Evolutionary conservation across 495 filamentous ascomycete species (phyloP).

Genomic region (Podospora australis): DNA sequence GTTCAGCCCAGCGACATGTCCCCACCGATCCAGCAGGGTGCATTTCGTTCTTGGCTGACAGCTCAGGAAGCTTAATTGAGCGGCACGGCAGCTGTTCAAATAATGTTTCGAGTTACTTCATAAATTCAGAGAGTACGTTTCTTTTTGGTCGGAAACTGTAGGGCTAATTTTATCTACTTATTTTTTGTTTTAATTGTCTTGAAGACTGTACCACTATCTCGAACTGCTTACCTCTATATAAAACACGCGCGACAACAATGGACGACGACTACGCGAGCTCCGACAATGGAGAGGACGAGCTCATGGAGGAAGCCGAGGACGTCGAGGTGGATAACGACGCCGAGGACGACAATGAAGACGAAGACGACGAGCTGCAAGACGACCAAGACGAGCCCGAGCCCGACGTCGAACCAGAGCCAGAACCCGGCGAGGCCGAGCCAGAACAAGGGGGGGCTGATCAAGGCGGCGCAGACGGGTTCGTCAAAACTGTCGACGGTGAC

Average conservation of each 20-base stretch:
- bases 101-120: too few relatives aligned
- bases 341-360: constrained; percentile 50
- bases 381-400: constrained; percentile 43
- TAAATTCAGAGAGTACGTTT: too few relatives aligned
- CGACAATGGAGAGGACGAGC: constrained; percentile 60
- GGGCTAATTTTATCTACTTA: background rate
- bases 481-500: too few relatives aligned
- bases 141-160: too few relatives aligned
- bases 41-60: too few relatives aligned
- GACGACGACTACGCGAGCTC: constrained; percentile 45
- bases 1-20: too few relatives aligned
- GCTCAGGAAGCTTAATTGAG: too few relatives aligned
- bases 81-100: too few relatives aligned
- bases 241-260: constrained; percentile 8
- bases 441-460: too few relatives aligned
- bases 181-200: background rate
- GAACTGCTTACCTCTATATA: background rate
- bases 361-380: constrained; percentile 54
- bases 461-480: too few relatives aligned
- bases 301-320: constrained; percentile 57
- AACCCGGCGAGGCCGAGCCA: constrained; percentile 16
- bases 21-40: too few relatives aligned
- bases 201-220: background rate
- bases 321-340: constrained; percentile 54
- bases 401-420: constrained; percentile 13